These are phyloP conservation scores for Hypomyces perniciosus DNA, from an alignment of 2,329 filamentous ascomycete genomes.

Conservation along the genomic window DNA sequence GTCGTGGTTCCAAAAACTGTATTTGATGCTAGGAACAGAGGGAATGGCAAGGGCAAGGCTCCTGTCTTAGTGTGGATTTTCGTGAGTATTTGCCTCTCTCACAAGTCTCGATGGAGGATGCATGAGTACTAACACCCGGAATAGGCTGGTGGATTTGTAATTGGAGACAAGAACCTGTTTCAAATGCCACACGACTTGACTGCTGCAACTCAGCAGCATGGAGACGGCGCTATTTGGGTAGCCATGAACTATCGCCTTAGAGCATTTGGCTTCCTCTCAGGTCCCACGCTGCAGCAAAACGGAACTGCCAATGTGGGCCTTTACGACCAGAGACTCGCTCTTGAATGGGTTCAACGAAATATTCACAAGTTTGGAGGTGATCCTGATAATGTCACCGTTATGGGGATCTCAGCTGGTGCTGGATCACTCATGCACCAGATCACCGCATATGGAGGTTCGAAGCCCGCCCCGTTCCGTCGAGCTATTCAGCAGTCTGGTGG, in stretches of 20 bases:
- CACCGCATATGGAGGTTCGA: conserved; percentile 12
- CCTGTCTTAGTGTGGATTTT: conserved; percentile 9
- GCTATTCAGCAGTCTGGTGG: conserved; percentile 12
- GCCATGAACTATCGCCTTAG: conserved; percentile 9
- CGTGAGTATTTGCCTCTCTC: background rate
- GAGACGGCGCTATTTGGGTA: conserved; percentile 5
- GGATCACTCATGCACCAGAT: conserved; percentile 15
- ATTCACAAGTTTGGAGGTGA: conserved; percentile 17
- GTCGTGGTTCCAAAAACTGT: conserved; percentile 6
- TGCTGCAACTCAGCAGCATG: conserved; percentile 1
- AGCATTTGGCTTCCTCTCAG: conserved; percentile 10
- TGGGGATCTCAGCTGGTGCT: conserved; percentile 34
- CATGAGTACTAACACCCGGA: background rate
- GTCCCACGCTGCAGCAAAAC: conserved; percentile 6
- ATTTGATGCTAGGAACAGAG: background rate
- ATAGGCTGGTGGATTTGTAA: conserved; percentile 7
- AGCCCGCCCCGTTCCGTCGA: conserved; percentile 10
- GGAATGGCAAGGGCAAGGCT: background rate
- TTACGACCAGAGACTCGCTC: conserved; percentile 38
- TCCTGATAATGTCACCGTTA: conserved; percentile 53
- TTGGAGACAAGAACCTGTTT: conserved; percentile 9
- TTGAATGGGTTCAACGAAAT: conserved; percentile 15
- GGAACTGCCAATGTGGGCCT: conserved; percentile 4
- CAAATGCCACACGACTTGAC: background rate
- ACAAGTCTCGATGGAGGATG: background rate